Conservation (phyloP, 306 rosid species). For the Cicer chorassanicum region DNA sequence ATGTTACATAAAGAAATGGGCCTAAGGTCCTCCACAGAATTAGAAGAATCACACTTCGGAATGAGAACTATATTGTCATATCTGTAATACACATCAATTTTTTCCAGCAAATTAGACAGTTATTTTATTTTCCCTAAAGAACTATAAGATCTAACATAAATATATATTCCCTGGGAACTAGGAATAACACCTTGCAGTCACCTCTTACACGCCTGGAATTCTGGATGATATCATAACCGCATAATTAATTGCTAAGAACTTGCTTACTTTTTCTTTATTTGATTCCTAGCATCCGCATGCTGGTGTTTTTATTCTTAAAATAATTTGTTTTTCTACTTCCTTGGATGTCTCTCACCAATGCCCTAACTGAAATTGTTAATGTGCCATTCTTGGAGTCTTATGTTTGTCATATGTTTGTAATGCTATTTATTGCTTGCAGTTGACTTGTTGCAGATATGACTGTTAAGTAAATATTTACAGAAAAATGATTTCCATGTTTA, state of each 20-base stretch:
- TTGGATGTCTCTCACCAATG: conserved; percentile 54
- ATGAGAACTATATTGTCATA: too few relatives aligned
- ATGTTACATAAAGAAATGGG: too few relatives aligned
- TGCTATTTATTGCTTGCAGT: conserved; percentile 33
- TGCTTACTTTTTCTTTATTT: conserved; percentile 6
- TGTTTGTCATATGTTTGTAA: conserved; percentile 52
- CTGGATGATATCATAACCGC: too few relatives aligned
- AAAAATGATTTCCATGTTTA: conserved; percentile 4
- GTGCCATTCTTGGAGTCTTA: conserved; percentile 56
- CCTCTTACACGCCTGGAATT: too few relatives aligned
- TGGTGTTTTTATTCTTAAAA: conserved; percentile 16
- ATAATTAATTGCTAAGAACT: neutral
- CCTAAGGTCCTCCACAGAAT: too few relatives aligned
- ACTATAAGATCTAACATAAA: too few relatives aligned
- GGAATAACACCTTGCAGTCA: too few relatives aligned
- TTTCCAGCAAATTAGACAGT: too few relatives aligned
- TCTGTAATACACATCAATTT: too few relatives aligned
- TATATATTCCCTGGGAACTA: too few relatives aligned
- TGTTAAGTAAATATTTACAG: conserved; percentile 9
- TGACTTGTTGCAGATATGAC: conserved; percentile 34
- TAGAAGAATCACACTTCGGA: too few relatives aligned
- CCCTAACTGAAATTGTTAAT: conserved; percentile 61
- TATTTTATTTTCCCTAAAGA: too few relatives aligned
- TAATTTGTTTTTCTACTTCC: conserved; percentile 41
- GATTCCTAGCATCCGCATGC: conserved; percentile 1